Evolutionary conservation across 495 filamentous ascomycete species (phyloP), one percentile per base, ranked within the genome.

Genomic region (Friedmanniomyces simplex): DNA sequence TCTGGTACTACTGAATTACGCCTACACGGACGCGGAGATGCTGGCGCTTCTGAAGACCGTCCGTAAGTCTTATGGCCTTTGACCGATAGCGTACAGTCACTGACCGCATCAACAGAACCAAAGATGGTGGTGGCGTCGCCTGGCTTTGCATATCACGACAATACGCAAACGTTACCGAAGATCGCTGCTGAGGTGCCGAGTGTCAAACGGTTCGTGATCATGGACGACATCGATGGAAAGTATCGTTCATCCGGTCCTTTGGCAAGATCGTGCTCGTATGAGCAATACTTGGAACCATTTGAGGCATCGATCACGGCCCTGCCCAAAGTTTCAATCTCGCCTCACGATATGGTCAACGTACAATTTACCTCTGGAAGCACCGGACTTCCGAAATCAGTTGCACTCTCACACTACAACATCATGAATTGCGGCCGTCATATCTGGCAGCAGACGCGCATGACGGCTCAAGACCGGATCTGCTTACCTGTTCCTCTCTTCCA

Each of bases 331-430:
- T 52, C 46, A 3, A 62, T 62, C 39, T 62, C 59, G 12, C 6
- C 54, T n/a, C 59, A 62, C 59, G 59, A 57, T 24, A 62, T 62
- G 59, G 59, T 62, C 20, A 62, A 62, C 28, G 59, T 62, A 30
- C 54, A 62, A 26, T 62, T 62, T 47, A 62, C 59, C 12, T 52
- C 47, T 30, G 59, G 59, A 1, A 45, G 32, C 41, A 62, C 59
- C 39, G 59, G 59, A n/a, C 37, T 62, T n/a, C 59, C 59, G 21
- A 62, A 62, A 41, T 57, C 53, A 45, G 59, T 62, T 8, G 53
- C 59, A 26, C 43, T 62, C 21, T 62, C 59, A 41, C 59, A 62
- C 34, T 62, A 62, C 59, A 62, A 62, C 34, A 62, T 62, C 37
- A 62, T 62, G 59, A 62, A 62, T 25, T 62, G 59, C 37, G 59